Conservation (phyloP, 2,329 filamentous ascomycete genomes). For the Fusarium luffae region DNA sequence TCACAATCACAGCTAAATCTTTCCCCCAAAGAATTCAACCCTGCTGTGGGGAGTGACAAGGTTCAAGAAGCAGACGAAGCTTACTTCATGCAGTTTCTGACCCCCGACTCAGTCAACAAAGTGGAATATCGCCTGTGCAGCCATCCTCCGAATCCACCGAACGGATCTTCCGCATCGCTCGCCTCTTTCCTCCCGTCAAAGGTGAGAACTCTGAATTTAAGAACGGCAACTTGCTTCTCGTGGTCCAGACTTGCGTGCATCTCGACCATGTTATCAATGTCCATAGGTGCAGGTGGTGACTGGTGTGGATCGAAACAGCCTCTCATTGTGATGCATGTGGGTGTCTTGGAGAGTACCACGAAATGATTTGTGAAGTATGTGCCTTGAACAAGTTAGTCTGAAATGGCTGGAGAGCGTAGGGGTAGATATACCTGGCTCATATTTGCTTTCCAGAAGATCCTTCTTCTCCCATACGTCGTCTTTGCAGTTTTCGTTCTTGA, state of each 20-base stretch:
- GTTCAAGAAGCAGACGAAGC: no score
- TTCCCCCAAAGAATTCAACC: no score
- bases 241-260: slow-evolving; percentile 13
- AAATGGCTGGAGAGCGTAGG: accelerated
- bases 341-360: slow-evolving; percentile 21
- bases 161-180: slow-evolving; percentile 23
- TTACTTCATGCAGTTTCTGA: slow-evolving; percentile 15
- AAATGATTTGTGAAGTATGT: slow-evolving; percentile 40
- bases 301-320: slow-evolving; percentile 31
- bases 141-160: slow-evolving; percentile 34
- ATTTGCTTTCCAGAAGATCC: slow-evolving; percentile 26
- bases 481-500: slow-evolving; percentile 13
- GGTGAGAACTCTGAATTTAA: slow-evolving; percentile 19
- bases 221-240: neutral
- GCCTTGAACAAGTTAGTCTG: neutral
- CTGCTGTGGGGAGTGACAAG: no score
- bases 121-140: slow-evolving; percentile 31
- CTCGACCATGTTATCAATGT: slow-evolving; percentile 33
- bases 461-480: slow-evolving; percentile 36
- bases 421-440: slow-evolving; percentile 26
- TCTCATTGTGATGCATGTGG: slow-evolving; percentile 26
- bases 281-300: neutral
- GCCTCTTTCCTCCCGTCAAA: slow-evolving; percentile 32
- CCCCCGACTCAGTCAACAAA: slow-evolving; percentile 38
- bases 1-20: no score